phyloP scores from a whole-genome alignment of 2,329 filamentous ascomycete genomes.

The Cladosporium oxysporum region DNA sequence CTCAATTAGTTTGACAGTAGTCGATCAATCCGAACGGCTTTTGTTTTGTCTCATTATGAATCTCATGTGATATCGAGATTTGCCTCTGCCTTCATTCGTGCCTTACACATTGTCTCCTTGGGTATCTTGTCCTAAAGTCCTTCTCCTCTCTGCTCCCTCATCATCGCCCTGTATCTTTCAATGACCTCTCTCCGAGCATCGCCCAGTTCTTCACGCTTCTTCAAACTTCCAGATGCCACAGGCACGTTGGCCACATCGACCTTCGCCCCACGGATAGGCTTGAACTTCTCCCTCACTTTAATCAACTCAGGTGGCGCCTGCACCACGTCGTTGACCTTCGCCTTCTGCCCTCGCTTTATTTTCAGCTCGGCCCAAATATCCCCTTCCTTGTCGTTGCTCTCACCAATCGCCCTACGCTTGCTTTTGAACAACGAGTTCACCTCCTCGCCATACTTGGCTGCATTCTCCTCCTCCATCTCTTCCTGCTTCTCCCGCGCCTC shows the following conservation, averaged over 20 bases:
- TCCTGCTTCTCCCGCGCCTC: conserved; percentile 68
- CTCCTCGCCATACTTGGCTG: conserved; percentile 63
- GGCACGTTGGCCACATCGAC: conserved; percentile 71
- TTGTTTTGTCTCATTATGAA: neutral
- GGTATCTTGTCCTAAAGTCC: conserved; percentile 14
- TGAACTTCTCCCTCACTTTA: conserved; percentile 63
- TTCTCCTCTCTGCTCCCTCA: conserved; percentile 47
- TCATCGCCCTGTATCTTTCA: conserved; percentile 70
- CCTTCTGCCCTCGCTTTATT: conserved; percentile 60
- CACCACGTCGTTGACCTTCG: conserved; percentile 60
- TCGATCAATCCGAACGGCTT: conserved; percentile 11
- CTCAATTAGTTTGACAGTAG: conserved; percentile 5
- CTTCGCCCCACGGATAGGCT: conserved; percentile 63
- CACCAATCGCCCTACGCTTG: conserved; percentile 48
- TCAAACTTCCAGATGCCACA: conserved; percentile 68
- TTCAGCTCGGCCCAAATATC: conserved; percentile 80
- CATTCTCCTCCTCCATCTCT: conserved; percentile 61
- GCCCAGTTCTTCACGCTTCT: conserved; percentile 72
- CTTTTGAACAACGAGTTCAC: conserved; percentile 29
- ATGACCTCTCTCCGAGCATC: conserved; percentile 69
- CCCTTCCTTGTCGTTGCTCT: conserved; percentile 58
- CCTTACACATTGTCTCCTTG: conserved; percentile 1
- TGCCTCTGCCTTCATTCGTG: neutral
- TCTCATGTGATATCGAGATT: neutral
- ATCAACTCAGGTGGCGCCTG: conserved; percentile 75